Conservation (phyloP, 768 basidiomycete species). For the Hemileccinum impolitum region DNA sequence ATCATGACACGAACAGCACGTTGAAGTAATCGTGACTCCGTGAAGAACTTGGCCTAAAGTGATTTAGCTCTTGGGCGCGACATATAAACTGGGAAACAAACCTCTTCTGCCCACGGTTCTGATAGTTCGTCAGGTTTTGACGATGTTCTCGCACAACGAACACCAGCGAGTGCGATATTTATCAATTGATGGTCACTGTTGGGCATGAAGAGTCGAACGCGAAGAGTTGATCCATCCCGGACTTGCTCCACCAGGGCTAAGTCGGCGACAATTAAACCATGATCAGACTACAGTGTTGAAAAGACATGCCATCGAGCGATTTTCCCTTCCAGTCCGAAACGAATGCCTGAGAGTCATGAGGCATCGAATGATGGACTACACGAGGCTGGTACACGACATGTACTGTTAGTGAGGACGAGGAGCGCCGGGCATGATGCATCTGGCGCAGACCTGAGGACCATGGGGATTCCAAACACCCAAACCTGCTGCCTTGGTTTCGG, state of each 20-base stretch:
- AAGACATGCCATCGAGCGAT: slow-evolving; percentile 68
- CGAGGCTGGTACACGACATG: slow-evolving; percentile 48
- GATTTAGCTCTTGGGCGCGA: slow-evolving; percentile 1
- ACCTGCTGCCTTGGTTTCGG: slow-evolving; percentile 67
- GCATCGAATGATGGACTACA: slow-evolving; percentile 82
- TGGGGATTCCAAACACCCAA: slow-evolving; percentile 87
- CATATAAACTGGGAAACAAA: slow-evolving; percentile 32
- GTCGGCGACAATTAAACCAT: slow-evolving; percentile 6
- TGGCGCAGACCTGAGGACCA: slow-evolving; percentile 55
- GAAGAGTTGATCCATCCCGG: slow-evolving; percentile 86
- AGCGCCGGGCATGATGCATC: background rate
- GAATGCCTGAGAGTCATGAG: slow-evolving; percentile 83
- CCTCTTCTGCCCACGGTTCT: slow-evolving; percentile 89
- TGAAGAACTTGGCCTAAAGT: slow-evolving; percentile 84
- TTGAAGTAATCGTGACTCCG: slow-evolving; percentile 83
- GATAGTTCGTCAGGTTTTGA: slow-evolving; percentile 72
- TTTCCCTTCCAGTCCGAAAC: slow-evolving; percentile 92
- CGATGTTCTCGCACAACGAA: slow-evolving; percentile 68
- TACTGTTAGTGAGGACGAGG: slow-evolving; percentile 2
- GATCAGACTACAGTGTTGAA: background rate
- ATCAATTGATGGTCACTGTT: slow-evolving; percentile 87
- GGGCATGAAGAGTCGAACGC: slow-evolving; percentile 84
- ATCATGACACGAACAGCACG: slow-evolving; percentile 73
- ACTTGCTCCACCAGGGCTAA: slow-evolving; percentile 92
- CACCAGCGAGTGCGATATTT: slow-evolving; percentile 82